Evolutionary conservation across 2,329 filamentous ascomycete genomes (phyloP).

Genomic region (Colletotrichum karsti): DNA sequence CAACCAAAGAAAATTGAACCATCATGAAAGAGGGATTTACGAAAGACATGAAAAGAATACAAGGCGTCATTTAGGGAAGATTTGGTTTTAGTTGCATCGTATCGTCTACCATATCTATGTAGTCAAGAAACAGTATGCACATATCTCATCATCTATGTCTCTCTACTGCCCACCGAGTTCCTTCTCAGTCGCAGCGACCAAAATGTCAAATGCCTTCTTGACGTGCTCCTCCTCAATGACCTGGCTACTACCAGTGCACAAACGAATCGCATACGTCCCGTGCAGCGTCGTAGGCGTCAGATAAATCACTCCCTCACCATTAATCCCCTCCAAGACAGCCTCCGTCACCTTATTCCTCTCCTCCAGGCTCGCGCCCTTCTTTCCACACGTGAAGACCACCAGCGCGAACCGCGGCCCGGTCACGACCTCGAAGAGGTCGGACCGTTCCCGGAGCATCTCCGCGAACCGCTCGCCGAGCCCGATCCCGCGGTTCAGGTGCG

Average conservation of each 20-base stretch:
- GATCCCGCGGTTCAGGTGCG: slow-evolving; percentile 76
- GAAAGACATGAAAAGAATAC: not conserved
- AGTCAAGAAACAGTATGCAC: slow-evolving; percentile 30
- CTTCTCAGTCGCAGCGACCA: slow-evolving; percentile 72
- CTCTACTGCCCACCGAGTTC: slow-evolving; percentile 42
- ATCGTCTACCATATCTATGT: not conserved
- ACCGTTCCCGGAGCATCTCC: slow-evolving; percentile 61
- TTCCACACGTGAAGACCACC: slow-evolving; percentile 74
- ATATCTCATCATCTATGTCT: not conserved
- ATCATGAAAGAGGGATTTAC: not conserved
- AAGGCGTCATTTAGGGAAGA: not conserved
- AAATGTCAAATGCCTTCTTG: slow-evolving; percentile 75
- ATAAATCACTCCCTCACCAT: slow-evolving; percentile 80
- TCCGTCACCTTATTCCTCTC: slow-evolving; percentile 75
- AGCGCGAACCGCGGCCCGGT: slow-evolving; percentile 81
- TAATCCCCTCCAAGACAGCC: slow-evolving; percentile 78
- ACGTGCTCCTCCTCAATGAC: slow-evolving; percentile 78
- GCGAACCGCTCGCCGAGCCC: slow-evolving; percentile 76
- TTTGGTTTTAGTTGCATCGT: not conserved
- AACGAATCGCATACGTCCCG: slow-evolving; percentile 79
- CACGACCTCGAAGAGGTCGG: slow-evolving; percentile 80
- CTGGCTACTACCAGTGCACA: slow-evolving; percentile 77
- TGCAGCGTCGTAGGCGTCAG: slow-evolving; percentile 80
- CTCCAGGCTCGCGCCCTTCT: slow-evolving; percentile 43
- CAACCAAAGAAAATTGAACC: not conserved